These are phyloP conservation scores for Xylaria longipes DNA, from an alignment of 495 filamentous ascomycete species.

Conservation along the genomic window DNA sequence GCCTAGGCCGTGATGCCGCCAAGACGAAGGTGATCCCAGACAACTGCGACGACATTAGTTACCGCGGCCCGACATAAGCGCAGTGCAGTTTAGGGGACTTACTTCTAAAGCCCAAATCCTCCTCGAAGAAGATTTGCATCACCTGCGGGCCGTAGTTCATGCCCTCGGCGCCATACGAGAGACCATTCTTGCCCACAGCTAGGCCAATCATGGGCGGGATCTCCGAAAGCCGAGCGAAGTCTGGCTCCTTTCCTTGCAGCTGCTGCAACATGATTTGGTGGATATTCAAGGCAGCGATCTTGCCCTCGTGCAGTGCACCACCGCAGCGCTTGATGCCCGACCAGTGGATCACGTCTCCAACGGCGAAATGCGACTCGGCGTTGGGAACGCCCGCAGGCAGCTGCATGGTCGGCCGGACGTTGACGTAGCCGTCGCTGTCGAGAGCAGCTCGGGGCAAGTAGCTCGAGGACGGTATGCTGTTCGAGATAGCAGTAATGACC, in stretches of 20 bases:
- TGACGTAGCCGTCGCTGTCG: slow-evolving; percentile 63
- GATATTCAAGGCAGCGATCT: slow-evolving; percentile 65
- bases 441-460: slow-evolving; percentile 59
- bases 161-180: slow-evolving; percentile 63
- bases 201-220: slow-evolving; percentile 69
- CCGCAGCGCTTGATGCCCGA: slow-evolving; percentile 75
- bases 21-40: slow-evolving; percentile 62
- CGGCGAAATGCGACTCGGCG: slow-evolving; percentile 62
- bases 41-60: slow-evolving; percentile 47
- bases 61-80: slow-evolving; percentile 17
- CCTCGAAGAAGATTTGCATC: slow-evolving; percentile 65
- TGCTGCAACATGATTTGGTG: slow-evolving; percentile 59
- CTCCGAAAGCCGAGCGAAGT: slow-evolving; percentile 53
- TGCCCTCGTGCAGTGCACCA: slow-evolving; percentile 70
- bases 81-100: slow-evolving; percentile 34
- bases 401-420: slow-evolving; percentile 53
- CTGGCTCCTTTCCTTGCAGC: slow-evolving; percentile 48
- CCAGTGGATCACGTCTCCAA: slow-evolving; percentile 63
- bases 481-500: slow-evolving; percentile 67
- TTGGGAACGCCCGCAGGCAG: slow-evolving; percentile 55
- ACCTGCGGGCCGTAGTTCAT: slow-evolving; percentile 62
- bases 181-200: slow-evolving; percentile 68
- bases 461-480: slow-evolving; percentile 57
- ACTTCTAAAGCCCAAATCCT: slow-evolving; percentile 69
- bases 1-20: slow-evolving; percentile 40